Conservation (phyloP, 1,139 yeast species). For the Lodderomyces jiufengensis region DNA sequence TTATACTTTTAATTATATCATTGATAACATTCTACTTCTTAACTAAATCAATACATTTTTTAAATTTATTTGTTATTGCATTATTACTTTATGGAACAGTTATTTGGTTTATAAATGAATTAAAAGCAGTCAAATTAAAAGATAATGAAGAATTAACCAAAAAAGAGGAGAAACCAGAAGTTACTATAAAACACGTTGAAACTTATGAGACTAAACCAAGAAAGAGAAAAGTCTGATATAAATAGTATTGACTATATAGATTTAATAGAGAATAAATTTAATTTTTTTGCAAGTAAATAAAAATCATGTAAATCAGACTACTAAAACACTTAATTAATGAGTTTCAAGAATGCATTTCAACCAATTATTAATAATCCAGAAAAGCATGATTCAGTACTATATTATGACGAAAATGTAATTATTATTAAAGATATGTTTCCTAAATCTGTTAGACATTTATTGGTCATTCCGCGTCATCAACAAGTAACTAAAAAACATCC, state of each 20-base stretch:
- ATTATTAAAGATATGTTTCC: constrained; percentile 63
- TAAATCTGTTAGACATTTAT: constrained; percentile 57
- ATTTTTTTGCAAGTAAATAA: no score
- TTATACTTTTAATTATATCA: constrained; percentile 35
- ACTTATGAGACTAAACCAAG: constrained; percentile 2
- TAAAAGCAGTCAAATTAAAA: constrained; percentile 47
- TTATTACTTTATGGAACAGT: constrained; percentile 70
- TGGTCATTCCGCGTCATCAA: constrained; percentile 55
- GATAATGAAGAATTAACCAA: constrained; percentile 18
- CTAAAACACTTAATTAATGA: no score
- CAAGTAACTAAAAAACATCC: constrained; percentile 48
- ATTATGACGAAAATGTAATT: constrained; percentile 49
- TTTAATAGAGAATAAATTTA: no score
- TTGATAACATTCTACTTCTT: constrained; percentile 56
- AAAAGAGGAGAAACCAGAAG: constrained; percentile 10
- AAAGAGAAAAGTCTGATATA: constrained; percentile 11
- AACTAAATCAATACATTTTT: constrained; percentile 72
- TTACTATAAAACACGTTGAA: neutral
- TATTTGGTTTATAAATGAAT: constrained; percentile 82
- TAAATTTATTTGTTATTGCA: constrained; percentile 69
- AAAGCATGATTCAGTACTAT: constrained; percentile 27
- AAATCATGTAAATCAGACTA: no score
- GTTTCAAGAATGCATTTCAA: constrained; percentile 33
- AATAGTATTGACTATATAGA: neutral
- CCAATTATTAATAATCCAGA: constrained; percentile 31